Conservation (phyloP, 805 yeast genomes). For the Zygoascus biomembranicola region DNA sequence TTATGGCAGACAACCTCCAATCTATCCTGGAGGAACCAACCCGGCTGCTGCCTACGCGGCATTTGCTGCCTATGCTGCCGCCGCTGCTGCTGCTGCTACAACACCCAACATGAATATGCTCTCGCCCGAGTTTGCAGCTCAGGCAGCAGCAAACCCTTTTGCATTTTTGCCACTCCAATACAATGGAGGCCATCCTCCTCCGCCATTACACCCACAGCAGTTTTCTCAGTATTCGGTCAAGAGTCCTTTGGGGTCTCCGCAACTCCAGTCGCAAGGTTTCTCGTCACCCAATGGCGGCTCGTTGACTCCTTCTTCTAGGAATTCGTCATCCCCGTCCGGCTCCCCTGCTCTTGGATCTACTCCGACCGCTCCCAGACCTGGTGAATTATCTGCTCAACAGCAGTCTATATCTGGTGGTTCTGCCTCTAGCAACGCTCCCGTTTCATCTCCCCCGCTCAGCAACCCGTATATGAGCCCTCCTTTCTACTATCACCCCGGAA, state of each 20-base stretch:
- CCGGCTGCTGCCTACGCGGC: constrained; percentile 8
- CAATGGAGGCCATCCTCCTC: not conserved
- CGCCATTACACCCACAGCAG: not conserved
- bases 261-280: not conserved
- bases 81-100: constrained; percentile 8
- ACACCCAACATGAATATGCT: not conserved
- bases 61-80: constrained; percentile 12
- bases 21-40: not conserved
- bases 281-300: not conserved
- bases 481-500: not conserved
- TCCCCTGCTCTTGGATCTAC: not conserved
- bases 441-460: not conserved
- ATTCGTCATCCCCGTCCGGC: not conserved
- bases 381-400: not conserved
- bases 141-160: not conserved
- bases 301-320: not conserved
- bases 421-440: not conserved
- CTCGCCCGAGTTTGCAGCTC: constrained; percentile 2
- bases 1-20: constrained; percentile 19
- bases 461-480: not conserved
- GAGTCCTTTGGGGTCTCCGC: not conserved
- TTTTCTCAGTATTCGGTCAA: not conserved
- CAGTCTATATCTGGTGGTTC: not conserved
- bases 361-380: not conserved
- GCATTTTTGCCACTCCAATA: constrained; percentile 2